These are phyloP conservation scores for Aspergillus sclerotiicarbonarius DNA, from an alignment of 495 filamentous ascomycete genomes.

Conservation along the genomic window DNA sequence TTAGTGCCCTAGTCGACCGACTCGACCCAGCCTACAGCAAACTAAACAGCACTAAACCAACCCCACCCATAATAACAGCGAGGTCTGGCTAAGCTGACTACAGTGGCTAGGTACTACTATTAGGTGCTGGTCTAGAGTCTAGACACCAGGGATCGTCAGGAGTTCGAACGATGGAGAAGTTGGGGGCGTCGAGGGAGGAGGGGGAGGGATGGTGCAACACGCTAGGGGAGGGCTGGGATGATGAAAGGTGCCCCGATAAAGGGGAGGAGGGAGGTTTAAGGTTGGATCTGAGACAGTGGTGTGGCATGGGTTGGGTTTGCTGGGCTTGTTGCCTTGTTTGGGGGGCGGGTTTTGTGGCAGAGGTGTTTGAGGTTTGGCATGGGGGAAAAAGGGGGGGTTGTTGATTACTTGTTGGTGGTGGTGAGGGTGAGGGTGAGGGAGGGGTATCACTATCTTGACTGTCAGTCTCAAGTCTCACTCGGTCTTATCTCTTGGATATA, in stretches of 20 bases:
- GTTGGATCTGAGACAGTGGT: slow-evolving; percentile 20
- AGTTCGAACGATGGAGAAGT: slow-evolving; percentile 18
- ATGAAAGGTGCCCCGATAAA: background rate
- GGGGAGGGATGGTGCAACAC: background rate
- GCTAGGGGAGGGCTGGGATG: slow-evolving; percentile 1
- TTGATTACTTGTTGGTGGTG: background rate
- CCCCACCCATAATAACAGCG: background rate
- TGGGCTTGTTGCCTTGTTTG: background rate
- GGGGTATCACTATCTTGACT: background rate
- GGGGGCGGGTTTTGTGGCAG: too few species aligned
- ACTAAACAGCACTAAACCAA: background rate
- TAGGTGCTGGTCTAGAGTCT: slow-evolving; percentile 1
- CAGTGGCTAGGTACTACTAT: background rate
- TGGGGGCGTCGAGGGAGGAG: slow-evolving; percentile 5
- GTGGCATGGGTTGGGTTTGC: slow-evolving; percentile 5
- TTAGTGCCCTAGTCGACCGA: background rate
- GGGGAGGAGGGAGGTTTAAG: slow-evolving; percentile 6
- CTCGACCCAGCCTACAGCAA: background rate
- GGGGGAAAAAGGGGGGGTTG: background rate
- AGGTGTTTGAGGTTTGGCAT: too few species aligned
- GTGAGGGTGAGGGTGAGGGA: background rate
- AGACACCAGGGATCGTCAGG: slow-evolving; percentile 20
- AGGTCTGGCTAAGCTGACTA: background rate
- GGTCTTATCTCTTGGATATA: too few species aligned
- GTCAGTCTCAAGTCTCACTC: too few species aligned